Percentiles rank a stretch among this genome's conserved stretches.
phyloP scores from a whole-genome alignment of 352 stramenopile genomes.

The Pythium volutum region DNA sequence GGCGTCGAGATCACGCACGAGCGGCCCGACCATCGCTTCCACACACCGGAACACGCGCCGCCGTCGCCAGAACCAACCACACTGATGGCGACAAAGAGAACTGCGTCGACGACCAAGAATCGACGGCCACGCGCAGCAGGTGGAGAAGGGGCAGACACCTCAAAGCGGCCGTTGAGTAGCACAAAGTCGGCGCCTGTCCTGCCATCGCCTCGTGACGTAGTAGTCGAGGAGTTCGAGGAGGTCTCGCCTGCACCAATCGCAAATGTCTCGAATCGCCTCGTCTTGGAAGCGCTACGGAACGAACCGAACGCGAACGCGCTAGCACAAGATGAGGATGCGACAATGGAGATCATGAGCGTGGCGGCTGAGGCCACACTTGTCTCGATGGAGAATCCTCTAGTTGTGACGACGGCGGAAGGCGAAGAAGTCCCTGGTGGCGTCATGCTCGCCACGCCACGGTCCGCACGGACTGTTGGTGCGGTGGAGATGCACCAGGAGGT shows the following conservation, averaged over 20 bases:
- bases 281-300: too few species aligned
- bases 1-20: slow-evolving; percentile 65
- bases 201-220: not conserved
- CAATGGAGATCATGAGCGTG: slow-evolving; percentile 4
- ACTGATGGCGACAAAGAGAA: not conserved
- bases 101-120: not conserved
- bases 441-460: not conserved
- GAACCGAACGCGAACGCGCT: not conserved
- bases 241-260: not conserved
- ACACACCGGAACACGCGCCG: slow-evolving; percentile 17
- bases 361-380: not conserved
- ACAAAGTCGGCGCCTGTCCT: slow-evolving; percentile 3
- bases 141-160: not conserved
- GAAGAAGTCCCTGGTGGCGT: not conserved
- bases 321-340: slow-evolving; percentile 7
- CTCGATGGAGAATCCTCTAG: not conserved
- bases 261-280: too few species aligned
- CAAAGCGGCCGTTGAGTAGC: not conserved
- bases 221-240: not conserved
- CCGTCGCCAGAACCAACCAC: not conserved
- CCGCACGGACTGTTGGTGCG: not conserved
- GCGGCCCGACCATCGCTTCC: slow-evolving; percentile 25
- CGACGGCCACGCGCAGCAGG: not conserved
- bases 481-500: slow-evolving; percentile 14
- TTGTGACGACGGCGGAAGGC: not conserved